Base-by-base conservation (phyloP, 371 early-diverging fungal genomes). In the Mucor mucedo region DNA sequence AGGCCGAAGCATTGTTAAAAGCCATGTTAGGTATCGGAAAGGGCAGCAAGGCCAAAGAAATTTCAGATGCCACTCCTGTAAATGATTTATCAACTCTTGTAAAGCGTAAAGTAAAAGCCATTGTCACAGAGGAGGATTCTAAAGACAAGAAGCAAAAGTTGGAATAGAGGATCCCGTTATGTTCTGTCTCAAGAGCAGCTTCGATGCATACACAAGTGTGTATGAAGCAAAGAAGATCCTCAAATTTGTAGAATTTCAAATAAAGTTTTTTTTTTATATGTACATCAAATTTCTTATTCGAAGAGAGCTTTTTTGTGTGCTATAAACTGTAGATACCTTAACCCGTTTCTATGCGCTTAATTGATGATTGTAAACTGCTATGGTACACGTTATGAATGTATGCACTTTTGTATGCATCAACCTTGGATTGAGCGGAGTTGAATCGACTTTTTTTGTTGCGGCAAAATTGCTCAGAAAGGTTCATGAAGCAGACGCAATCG, bases 61-160 rank as follows among this genome's bases (percentile, higher is more conserved):
- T 63, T 45, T 47, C 64, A n/a, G 47, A 66, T 14, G 49, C 59
- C 42, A 66, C 62, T 16, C 69, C 70, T 21, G 76, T 79, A 35
- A 75, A 83, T 65, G 83, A 82, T 50, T 55, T 82, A n/a, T 65
- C 76, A 1, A 63, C 68, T 3, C 55, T 82, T 28, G 70, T 82
- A 13, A 82, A 82, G 58, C 76, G 80, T 38, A 80, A 80, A 47
- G 59, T 49, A 10, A 58, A 63, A 21, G 63, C 55, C 11, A 16
- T 14, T 13, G 45, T 50, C 5, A 54, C 60, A 10, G 42, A 61
- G 27, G 47, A 38, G 33, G 42, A 29, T 7, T 5, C 33, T 35
- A 29, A 45, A 33, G 52, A 60, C 16, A 63, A 67, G 33, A 67
- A 61, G 30, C 44, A 52, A 57, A 67, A 53, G 30, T 52, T 55